Evolutionary conservation across 306 rosid genomes (phyloP), one percentile per base, ranked within the genome.

Genomic region (Vigna reflexopilosa): DNA sequence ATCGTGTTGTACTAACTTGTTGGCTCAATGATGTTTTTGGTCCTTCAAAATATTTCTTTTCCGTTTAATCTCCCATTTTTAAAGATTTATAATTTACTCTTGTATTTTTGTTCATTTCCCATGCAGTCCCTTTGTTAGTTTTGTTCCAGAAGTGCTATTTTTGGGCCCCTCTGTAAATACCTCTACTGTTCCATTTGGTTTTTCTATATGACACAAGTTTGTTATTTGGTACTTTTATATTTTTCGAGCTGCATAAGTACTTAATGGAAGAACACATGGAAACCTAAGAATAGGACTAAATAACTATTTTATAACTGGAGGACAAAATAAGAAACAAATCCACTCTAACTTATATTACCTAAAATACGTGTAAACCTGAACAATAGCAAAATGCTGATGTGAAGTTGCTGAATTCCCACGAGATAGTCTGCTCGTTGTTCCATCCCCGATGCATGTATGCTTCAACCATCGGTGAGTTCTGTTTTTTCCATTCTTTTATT

Each of bases 311-410:
- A 34, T 7, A 3, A 28, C 16, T 30, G 24, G 45, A 15, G 5
- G 20, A 62, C 45, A 14, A 34, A 36, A 63, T 34, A 36, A 36
- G 44, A 36, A 62, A 32, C 47, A 62, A 16, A 62, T 14, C 28
- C 34, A 32, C 24, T 42, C 47, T 32, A 7, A 62, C 13, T 32
- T 62, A 32, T 62, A 7, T 50, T 9, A 10, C 30, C n/a, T 47
- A 16, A 28, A 26, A 49, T 7, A 15, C 45, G 2, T 57, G 68
- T 73, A 57, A 42, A 44, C 68, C 24, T n/a, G 2, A 48, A 73
- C 26, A 56, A 73, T 14, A 73, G 36, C 19, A 36, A 26, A 72
- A 38, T 73, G 56, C 11, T 15, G 68, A 24, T 42, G 15, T 57
- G 68, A 1, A 57, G 54, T 72, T 34, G 22, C 20, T 38, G 24